A percentile compares a stretch with the other conserved stretches of the same genome.
These are phyloP conservation scores for Paraconiothyrium brasiliense DNA, from an alignment of 2,329 filamentous ascomycete species.

Conservation along the genomic window DNA sequence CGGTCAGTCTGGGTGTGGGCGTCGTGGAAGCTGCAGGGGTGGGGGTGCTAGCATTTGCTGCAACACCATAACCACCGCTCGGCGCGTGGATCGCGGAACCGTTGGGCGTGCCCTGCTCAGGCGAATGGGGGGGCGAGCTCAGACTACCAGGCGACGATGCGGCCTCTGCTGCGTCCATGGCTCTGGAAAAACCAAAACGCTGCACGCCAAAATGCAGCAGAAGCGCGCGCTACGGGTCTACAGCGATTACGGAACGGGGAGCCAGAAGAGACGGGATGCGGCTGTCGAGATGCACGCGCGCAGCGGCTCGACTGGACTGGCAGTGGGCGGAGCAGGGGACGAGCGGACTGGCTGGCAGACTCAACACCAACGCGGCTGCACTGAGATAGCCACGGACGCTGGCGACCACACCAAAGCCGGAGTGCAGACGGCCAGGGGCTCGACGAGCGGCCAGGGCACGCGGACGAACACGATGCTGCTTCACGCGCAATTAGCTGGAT, in stretches of 20 bases:
- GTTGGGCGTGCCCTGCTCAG: slow-evolving; percentile 44
- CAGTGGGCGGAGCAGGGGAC: slow-evolving; percentile 11
- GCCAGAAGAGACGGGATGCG: neutral
- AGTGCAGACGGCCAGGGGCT: slow-evolving; percentile 32
- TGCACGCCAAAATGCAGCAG: slow-evolving; percentile 14
- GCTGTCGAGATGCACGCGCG: slow-evolving; percentile 5
- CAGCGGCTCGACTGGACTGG: slow-evolving; percentile 18
- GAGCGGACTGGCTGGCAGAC: slow-evolving; percentile 29
- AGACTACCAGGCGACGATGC: slow-evolving; percentile 49
- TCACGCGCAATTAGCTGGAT: slow-evolving; percentile 38
- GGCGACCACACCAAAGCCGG: slow-evolving; percentile 47
- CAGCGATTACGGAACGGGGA: slow-evolving; percentile 6
- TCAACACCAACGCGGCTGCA: slow-evolving; percentile 47
- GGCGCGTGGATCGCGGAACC: slow-evolving; percentile 42
- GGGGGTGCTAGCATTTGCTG: slow-evolving; percentile 34
- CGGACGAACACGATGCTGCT: slow-evolving; percentile 41
- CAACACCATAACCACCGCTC: slow-evolving; percentile 43
- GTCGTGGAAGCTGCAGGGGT: slow-evolving; percentile 44
- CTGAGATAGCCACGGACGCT: slow-evolving; percentile 35
- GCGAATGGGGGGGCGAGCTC: slow-evolving; percentile 51
- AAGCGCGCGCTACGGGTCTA: slow-evolving; percentile 14
- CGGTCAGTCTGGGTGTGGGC: slow-evolving; percentile 45
- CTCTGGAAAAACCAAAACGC: slow-evolving; percentile 27
- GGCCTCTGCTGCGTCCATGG: slow-evolving; percentile 43
- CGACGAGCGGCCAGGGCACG: slow-evolving; percentile 35